Evolutionary conservation across 192 early-diverging fungal genomes (phyloP).

Genomic region (Coemansia sp.): DNA sequence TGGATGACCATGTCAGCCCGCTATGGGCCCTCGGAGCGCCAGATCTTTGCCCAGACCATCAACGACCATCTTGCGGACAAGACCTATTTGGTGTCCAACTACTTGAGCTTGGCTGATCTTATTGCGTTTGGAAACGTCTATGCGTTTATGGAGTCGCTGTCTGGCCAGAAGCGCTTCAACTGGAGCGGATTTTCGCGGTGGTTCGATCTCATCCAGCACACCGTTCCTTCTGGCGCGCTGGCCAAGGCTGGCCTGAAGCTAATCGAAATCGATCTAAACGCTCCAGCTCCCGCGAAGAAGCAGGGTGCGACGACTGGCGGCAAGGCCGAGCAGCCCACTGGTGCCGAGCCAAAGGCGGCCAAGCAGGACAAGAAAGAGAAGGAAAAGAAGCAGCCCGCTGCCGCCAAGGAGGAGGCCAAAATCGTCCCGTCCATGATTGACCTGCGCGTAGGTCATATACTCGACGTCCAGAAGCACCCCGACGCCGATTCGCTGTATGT

Average conservation of each 20-base stretch:
- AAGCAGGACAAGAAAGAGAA: conserved; percentile 61
- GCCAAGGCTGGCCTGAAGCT: conserved; percentile 52
- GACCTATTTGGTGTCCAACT: conserved; percentile 70
- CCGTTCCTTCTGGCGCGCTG: conserved; percentile 48
- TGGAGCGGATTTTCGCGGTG: conserved; percentile 68
- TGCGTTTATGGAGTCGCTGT: conserved; percentile 58
- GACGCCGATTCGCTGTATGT: conserved; percentile 97
- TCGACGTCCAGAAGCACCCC: conserved; percentile 84
- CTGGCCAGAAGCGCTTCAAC: conserved; percentile 61
- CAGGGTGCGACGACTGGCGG: conserved; percentile 40
- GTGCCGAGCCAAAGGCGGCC: conserved; percentile 16
- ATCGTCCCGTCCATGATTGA: conserved; percentile 83
- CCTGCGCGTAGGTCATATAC: conserved; percentile 89
- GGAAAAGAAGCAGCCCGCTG: conserved; percentile 55
- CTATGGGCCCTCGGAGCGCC: conserved; percentile 46
- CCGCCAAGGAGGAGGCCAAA: conserved; percentile 46
- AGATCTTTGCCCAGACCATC: conserved; percentile 53
- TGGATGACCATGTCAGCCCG: conserved; percentile 58
- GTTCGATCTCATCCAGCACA: conserved; percentile 80
- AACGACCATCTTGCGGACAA: conserved; percentile 65
- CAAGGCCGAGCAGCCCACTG: conserved; percentile 27
- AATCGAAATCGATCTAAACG: conserved; percentile 60
- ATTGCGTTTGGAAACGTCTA: conserved; percentile 69
- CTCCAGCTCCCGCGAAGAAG: conserved; percentile 55
- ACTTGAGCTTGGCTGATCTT: conserved; percentile 66